Conservation (phyloP, 345 rosid genomes). For the Brassica nigra region DNA sequence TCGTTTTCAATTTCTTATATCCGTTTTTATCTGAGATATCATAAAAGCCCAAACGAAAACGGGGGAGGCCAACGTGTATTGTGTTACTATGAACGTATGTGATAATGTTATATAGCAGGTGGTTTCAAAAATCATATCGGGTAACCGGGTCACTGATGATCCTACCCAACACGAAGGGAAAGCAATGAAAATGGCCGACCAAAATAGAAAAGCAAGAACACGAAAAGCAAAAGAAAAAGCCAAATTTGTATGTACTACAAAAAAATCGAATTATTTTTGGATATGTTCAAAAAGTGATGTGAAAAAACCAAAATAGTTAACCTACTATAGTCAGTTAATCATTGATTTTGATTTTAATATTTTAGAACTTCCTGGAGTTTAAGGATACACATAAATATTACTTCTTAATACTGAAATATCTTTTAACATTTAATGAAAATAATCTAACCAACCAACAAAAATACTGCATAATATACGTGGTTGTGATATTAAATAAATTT, state of each 20-base stretch:
- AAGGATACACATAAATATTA: background rate
- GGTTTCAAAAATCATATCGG: background rate
- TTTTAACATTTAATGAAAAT: background rate
- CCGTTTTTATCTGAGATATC: background rate
- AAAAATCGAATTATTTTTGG: background rate
- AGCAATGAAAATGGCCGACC: constrained; percentile 23
- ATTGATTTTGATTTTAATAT: constrained; percentile 12
- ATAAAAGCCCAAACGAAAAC: background rate
- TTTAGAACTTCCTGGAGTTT: background rate
- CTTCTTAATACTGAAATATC: background rate
- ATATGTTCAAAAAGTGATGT: background rate
- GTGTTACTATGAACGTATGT: background rate
- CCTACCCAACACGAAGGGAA: background rate
- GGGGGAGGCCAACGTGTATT: background rate
- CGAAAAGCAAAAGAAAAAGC: background rate
- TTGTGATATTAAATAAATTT: background rate
- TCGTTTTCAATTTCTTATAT: no score
- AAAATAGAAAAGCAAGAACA: constrained; percentile 4
- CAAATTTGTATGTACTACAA: background rate
- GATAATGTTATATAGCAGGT: background rate
- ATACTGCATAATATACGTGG: background rate
- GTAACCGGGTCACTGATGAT: constrained; percentile 1
- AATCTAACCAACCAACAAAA: background rate
- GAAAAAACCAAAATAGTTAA: constrained; percentile 1
- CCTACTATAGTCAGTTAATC: background rate